Evolutionary conservation across 768 basidiomycete species (phyloP), one percentile per base, ranked within the genome.

Genomic region (Candolleomyces efflorescens): DNA sequence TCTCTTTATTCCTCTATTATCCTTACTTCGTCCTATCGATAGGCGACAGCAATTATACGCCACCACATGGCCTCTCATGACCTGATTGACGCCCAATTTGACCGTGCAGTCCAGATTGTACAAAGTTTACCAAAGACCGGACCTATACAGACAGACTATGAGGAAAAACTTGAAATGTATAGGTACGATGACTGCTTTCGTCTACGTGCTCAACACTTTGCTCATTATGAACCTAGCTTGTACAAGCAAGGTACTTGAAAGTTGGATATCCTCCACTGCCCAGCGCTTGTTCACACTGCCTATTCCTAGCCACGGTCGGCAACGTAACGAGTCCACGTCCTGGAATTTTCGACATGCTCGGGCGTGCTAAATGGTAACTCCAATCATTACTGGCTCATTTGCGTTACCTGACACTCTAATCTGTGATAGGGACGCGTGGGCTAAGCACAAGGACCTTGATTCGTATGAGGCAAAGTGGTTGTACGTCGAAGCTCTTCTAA

Each of bases 131-230:
- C 95, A 1, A 96, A 96, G 78, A 92, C 85, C 10, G 94, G 95
- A 0, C 93, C 94, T 27, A 94, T 98, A 65, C 94, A 97, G 70
- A 97, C 94, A 0, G 90, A 84, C 62, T 97, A 98, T 68, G 94
- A 97, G 63, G 94, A 96, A 69, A 98, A 98, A 70, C 75, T 98
- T 13, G 82, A 85, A 11, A 92, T 98, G 84, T 98, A 98, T 69
- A 92, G 92, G 89, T 88, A 60, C 36, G 81, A 32, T 32, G 32
- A 11, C 5, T 11, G 32, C 32, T 32, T 11, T 11, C 11, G 32
- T 7, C 32, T 11, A 7, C 32, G 5, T 27, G 32, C 32, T 32
- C 27, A 32, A 27, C 32, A 32, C 3, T 32, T 27, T 32, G 11
- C 32, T 32, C 6, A 32, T 32, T 4, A 32, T 32, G 1, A 32